A percentile compares a stretch with the other conserved stretches of the same genome.
phyloP scores from a whole-genome alignment of 176 grass and related monocot genomes.

The Oropetium thomaeum region DNA sequence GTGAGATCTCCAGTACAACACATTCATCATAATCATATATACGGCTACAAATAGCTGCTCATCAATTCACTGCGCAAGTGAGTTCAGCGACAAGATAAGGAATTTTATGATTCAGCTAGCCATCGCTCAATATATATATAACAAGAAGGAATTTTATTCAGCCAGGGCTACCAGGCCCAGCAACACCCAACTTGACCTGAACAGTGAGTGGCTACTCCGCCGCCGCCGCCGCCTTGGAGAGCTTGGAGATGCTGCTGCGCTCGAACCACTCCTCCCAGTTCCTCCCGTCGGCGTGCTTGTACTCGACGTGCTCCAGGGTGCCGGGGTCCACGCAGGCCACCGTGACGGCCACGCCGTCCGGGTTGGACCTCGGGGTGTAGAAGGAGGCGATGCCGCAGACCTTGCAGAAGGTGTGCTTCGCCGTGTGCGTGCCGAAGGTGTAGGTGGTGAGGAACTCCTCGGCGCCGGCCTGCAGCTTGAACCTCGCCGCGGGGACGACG shows the following conservation, averaged over 20 bases:
- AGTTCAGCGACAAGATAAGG: no score
- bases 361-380: slow-evolving; percentile 74
- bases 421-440: slow-evolving; percentile 83
- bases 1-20: no score
- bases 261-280: slow-evolving; percentile 69
- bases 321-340: slow-evolving; percentile 64
- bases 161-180: no score
- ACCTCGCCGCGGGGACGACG: slow-evolving; percentile 53
- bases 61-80: no score
- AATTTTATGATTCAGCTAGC: no score
- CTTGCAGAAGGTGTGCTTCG: slow-evolving; percentile 80
- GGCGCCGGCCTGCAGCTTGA: slow-evolving; percentile 44
- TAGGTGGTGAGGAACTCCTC: slow-evolving; percentile 67
- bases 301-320: slow-evolving; percentile 67
- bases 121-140: no score
- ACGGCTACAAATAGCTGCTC: no score
- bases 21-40: no score
- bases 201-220: neutral
- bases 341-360: slow-evolving; percentile 68
- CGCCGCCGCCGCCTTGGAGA: slow-evolving; percentile 25
- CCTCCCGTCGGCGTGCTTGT: slow-evolving; percentile 43
- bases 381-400: slow-evolving; percentile 83
- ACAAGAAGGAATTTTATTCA: no score
- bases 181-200: neutral
- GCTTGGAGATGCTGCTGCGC: slow-evolving; percentile 30